A percentile compares a stretch with the other conserved stretches of the same genome.
These are phyloP conservation scores for Verticillium longisporum DNA, from an alignment of 2,329 filamentous ascomycete species.

Conservation along the genomic window DNA sequence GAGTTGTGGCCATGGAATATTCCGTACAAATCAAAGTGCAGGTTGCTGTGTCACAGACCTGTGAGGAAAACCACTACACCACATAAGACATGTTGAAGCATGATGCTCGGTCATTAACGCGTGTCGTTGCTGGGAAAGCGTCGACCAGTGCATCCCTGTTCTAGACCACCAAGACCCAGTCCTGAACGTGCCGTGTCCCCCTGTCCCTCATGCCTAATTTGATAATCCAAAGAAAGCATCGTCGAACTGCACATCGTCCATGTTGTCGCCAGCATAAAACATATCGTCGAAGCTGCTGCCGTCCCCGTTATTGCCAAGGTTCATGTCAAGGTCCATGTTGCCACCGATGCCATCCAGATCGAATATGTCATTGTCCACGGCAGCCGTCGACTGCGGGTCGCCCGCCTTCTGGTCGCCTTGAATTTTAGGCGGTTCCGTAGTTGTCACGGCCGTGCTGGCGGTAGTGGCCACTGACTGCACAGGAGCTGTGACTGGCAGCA, in stretches of 20 bases:
- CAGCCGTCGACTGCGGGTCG: not conserved
- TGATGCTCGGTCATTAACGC: too few species aligned
- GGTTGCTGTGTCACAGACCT: too few species aligned
- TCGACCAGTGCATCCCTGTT: too few species aligned
- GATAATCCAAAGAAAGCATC: constrained; percentile 33
- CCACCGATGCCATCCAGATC: constrained; percentile 33
- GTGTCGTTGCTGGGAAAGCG: too few species aligned
- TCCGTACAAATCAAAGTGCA: too few species aligned
- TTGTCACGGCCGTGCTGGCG: not conserved
- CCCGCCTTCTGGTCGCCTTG: constrained; percentile 20
- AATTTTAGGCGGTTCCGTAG: constrained; percentile 10
- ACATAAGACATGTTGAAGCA: too few species aligned
- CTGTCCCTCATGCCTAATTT: not conserved
- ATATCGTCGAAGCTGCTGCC: constrained; percentile 44
- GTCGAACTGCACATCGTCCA: constrained; percentile 41
- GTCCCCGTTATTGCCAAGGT: constrained; percentile 23
- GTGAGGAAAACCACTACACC: too few species aligned
- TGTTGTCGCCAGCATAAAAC: constrained; percentile 35
- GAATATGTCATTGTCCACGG: constrained; percentile 37
- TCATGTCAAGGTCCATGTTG: constrained; percentile 32
- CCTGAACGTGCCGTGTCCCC: not conserved
- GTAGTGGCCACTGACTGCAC: constrained; percentile 1
- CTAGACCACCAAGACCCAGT: not conserved
- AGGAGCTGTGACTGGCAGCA: constrained; percentile 8
- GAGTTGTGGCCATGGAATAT: too few species aligned